phyloP scores from a whole-genome alignment of 805 yeast species.

The Starmerella apis region DNA sequence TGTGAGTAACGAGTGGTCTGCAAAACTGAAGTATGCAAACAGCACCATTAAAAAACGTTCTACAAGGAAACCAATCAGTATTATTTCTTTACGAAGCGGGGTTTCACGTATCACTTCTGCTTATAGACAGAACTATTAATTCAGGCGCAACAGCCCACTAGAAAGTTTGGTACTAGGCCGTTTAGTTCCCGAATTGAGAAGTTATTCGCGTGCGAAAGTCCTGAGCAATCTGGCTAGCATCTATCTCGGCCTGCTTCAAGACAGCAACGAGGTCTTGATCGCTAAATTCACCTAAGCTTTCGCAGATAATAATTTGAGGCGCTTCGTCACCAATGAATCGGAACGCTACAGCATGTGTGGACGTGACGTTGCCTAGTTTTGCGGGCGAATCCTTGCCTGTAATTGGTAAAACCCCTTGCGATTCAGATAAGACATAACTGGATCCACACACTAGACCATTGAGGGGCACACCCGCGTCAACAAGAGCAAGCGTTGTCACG shows the following conservation, averaged over 20 bases:
- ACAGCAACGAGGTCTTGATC: constrained; percentile 44
- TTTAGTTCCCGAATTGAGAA: background rate
- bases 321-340: constrained; percentile 40
- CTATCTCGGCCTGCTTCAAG: constrained; percentile 42
- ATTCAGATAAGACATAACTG: constrained; percentile 34
- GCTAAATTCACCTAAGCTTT: constrained; percentile 61
- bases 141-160: too few relatives aligned
- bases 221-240: constrained; percentile 1
- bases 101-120: too few relatives aligned
- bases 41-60: too few relatives aligned
- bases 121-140: too few relatives aligned
- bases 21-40: too few relatives aligned
- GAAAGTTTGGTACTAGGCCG: too few relatives aligned
- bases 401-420: constrained; percentile 36
- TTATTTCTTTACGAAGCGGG: too few relatives aligned
- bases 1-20: too few relatives aligned
- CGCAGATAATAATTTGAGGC: constrained; percentile 54
- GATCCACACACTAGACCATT: constrained; percentile 51
- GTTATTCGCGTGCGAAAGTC: background rate
- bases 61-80: too few relatives aligned
- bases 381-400: constrained; percentile 33
- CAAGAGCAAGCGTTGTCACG: constrained; percentile 58
- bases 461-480: constrained; percentile 71
- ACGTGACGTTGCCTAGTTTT: constrained; percentile 30
- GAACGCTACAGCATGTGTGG: constrained; percentile 60